Base-by-base conservation (phyloP, 371 early-diverging fungal genomes). In the Haplosporangium sp. region DNA sequence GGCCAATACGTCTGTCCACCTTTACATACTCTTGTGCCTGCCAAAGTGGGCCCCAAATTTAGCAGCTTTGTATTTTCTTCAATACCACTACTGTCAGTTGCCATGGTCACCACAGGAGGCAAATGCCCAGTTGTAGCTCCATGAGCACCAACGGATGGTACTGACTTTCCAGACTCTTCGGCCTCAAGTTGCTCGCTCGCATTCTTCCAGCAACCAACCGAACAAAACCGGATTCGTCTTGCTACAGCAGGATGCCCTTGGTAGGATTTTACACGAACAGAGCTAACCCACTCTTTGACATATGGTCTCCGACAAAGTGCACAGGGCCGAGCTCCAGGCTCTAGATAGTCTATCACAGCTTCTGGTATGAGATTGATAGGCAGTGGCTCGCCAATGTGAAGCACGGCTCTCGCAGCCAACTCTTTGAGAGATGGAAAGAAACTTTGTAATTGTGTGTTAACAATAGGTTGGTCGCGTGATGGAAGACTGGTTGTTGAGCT, bases 241-340 rank as follows among this genome's bases (percentile, higher is more conserved):
- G 88, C 90, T 1, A 90, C 89, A 0, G 88, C 88, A 11, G 90
- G 90, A 72, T 90, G 89, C 0, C 90, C 90, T 20, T 83, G 81
- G 71, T 86, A 90, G 42, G 88, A 85, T 73, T 88, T 89, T 64
- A 90, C 87, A 15, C 89, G 86, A 3, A 90, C 88, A 40, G 89
- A 88, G 2, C 89, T 86, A 3, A 91, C 83, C 90, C 90, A 90
- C 71, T 91, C 91, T 27, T 88, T 85, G 53, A 90, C 86, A 76
- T 88, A 90, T 0, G 89, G 86, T 7, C 77, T 65, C 7, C 85
- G 84, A 50, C 91, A 91, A 40, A 76, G 68, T 7, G 75, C 84
- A 67, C 91, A 91, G 0, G 84, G 72, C 6, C 86, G 60, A 3
- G 85, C 87, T 8, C 85, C 85, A 2, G 77, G 69, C 4, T 88